Evolutionary conservation across 176 grass and related monocot genomes (phyloP).

Genomic region (Zea luxurians): DNA sequence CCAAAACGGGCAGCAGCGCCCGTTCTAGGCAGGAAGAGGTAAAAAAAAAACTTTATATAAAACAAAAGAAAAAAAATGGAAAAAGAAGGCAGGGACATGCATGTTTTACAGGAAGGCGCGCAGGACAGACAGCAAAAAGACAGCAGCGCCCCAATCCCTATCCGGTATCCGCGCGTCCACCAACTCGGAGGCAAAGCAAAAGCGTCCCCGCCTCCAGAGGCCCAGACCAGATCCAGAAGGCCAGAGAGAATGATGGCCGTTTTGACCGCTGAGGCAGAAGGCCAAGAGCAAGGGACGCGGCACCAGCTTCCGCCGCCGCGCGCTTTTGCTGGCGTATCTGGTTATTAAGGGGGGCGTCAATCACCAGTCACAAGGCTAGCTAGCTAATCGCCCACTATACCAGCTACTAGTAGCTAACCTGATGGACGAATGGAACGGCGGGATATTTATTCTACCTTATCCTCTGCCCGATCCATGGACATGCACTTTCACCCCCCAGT

Average conservation of each 20-base stretch:
- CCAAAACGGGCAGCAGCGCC: no score
- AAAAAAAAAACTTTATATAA: no score
- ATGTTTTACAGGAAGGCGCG: background rate
- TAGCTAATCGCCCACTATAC: background rate
- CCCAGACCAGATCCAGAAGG: background rate
- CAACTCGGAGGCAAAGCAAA: background rate
- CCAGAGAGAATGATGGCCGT: background rate
- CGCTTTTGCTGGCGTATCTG: background rate
- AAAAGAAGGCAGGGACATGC: background rate
- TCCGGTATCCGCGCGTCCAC: background rate
- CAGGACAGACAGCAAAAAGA: slow-evolving; percentile 16
- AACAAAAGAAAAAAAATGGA: background rate
- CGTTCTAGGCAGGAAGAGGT: no score
- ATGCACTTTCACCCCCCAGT: background rate
- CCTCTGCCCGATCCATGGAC: background rate
- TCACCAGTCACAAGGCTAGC: background rate
- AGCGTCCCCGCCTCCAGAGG: background rate
- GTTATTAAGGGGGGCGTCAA: background rate
- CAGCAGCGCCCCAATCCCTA: background rate
- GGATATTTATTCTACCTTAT: background rate
- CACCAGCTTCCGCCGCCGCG: background rate
- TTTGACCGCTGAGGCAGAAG: background rate
- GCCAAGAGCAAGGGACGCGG: background rate
- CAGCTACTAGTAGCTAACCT: background rate
- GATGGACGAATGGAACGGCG: background rate